Evolutionary conservation across 495 filamentous ascomycete species (phyloP), one percentile per base, ranked within the genome.

Genomic region (Baudoinia panamericana): DNA sequence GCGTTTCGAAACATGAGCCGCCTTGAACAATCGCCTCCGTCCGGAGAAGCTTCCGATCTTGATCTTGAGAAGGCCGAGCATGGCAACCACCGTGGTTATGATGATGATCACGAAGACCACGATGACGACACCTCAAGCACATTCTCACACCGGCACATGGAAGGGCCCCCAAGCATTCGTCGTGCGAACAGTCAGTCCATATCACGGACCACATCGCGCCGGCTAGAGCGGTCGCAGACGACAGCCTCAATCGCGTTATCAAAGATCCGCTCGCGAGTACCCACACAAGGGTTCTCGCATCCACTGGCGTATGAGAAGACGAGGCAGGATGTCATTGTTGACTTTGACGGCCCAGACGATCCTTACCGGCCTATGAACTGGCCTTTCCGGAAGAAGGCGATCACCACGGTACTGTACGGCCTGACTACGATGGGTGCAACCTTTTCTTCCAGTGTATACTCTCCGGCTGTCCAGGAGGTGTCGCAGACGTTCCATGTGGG

Each of bases 371-470:
- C 40, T 12, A 36, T 57, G 2, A 59, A 57, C 39, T 59, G 56
- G 56, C 37, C 48, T 7, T 50, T 50, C n/a, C 35, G 36, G 22
- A 57, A 57, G 38, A 57, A 57, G 37, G 37, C 53, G 20, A 48
- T 54, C 36, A 56, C 55, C 0, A 58, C 55, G 4, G 5, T 53
- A 0, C 41, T 57, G 0, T 60, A 60, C 45, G 56, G 55, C 30
- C 31, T 60, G 8, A 57, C 43, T 2, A 56, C 56, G 11, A 54
- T 56, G 53, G 45, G 45, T 8, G 48, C 54, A 5, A 57, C 52
- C 6, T 51, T 47, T 27, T 44, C 59, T 2, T 67, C 64, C 1
- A 66, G 64, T 1, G 61, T 68, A 9, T 72, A 72, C 45, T 57
- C 63, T 10, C 58, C 57, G 5, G 60, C 58, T 4, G 46, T 56